Evolutionary conservation across 805 yeast species (phyloP), one percentile per base, ranked within the genome.

Genomic region (Trichomonascus vanleenenianus): DNA sequence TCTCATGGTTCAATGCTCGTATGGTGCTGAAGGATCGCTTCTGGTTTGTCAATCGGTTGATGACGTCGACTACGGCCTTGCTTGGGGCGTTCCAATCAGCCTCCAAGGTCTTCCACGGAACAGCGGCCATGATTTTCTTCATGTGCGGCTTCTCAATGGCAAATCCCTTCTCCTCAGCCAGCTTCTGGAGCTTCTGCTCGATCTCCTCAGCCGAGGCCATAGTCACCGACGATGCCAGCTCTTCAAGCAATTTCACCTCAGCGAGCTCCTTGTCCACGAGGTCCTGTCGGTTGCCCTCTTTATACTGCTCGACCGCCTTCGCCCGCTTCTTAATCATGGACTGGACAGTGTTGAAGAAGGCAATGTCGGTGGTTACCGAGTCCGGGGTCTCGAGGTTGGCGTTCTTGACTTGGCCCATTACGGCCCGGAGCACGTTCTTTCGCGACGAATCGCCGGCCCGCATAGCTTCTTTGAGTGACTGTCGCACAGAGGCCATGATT

Each of bases 181-280:
- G 32, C 14, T 48, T 44, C 16, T 31, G 30, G 2, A 71, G 68
- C 34, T 61, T 63, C 1, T 46, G 44, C 30, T 68, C 69, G 30
- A 74, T 52, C 41, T 74, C 74, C 39, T 66, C 75, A 31, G 66
- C 68, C 2, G 75, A 62, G 1, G 81, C 72, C 14, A 77, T 72
- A 7, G 79, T 76, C 18, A 79, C 58, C 25, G 60, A 53, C 1
- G 48, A 40, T 39, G 71, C 54, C 42, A 76, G 71, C 12, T 57
- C 52, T 22, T 70, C 52, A 36, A 80, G 67, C 30, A 76, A 57
- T 0, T 50, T 59, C 25, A 71, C 54, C 59, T 79, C 83, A 15
- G 60, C 56, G 18, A 58, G 53, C 60, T 80, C 85, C 44, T 70
- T 71, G n/a, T 68, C 73, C 1, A 72, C 80, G 48, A 79, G 61